A percentile compares a stretch with the other conserved stretches of the same genome.
Evolutionary conservation across 2,329 filamentous ascomycete species (phyloP).

Genomic region (Colletotrichum costaricense): DNA sequence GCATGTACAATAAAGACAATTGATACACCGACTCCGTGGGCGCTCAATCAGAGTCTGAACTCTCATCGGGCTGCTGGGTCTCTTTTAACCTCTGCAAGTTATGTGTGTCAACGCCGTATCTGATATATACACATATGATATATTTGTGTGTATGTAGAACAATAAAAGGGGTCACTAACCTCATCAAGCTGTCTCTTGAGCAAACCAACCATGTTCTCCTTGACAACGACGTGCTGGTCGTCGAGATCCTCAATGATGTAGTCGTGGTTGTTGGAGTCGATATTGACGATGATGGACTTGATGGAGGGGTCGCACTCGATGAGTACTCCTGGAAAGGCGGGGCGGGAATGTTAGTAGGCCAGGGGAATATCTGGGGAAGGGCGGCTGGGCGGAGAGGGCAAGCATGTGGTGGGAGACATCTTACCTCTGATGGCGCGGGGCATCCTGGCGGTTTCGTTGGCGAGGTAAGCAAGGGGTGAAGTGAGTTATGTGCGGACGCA

Average conservation of each 20-base stretch:
- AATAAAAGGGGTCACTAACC: conserved; percentile 55
- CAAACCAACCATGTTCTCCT: conserved; percentile 76
- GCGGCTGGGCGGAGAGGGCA: neutral
- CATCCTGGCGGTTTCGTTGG: conserved; percentile 52
- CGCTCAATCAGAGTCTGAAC: conserved; percentile 61
- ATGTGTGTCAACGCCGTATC: neutral
- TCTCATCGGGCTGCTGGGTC: conserved; percentile 62
- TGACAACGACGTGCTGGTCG: conserved; percentile 80
- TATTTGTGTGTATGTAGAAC: neutral
- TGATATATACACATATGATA: too few relatives aligned
- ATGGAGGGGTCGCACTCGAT: conserved; percentile 89
- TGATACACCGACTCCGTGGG: neutral
- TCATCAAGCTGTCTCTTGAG: conserved; percentile 78
- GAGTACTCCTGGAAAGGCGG: conserved; percentile 67
- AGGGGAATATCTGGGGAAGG: conserved; percentile 14
- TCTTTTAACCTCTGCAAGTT: conserved; percentile 59
- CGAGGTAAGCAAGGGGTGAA: neutral
- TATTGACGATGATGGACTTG: conserved; percentile 85
- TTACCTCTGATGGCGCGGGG: conserved; percentile 68
- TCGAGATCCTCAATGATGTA: conserved; percentile 86
- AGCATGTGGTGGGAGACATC: neutral
- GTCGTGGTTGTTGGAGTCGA: conserved; percentile 76
- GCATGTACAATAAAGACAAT: neutral
- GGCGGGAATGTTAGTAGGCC: conserved; percentile 22
- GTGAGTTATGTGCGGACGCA: neutral